Evolutionary conservation across 208 protist genomes (phyloP).

Genomic region (Trypanosomatidae sp.): DNA sequence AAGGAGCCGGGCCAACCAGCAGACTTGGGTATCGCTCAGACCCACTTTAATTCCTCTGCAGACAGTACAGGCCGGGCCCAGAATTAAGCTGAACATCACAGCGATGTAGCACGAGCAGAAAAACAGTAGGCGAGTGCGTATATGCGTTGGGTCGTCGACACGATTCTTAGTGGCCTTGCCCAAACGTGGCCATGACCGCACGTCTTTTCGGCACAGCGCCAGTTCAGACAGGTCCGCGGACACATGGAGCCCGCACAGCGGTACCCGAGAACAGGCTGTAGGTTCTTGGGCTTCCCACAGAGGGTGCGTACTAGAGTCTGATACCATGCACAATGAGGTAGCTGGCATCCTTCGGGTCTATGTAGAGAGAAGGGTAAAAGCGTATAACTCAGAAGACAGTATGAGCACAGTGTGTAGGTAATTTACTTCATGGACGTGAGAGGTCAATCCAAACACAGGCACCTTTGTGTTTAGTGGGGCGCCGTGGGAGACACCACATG

Average conservation of each 20-base stretch:
- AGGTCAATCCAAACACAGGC: background rate
- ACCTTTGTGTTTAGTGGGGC: background rate
- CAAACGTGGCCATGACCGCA: background rate
- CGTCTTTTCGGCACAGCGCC: background rate
- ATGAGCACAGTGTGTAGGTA: background rate
- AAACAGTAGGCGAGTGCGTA: background rate
- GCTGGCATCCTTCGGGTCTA: background rate
- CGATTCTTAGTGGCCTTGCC: background rate
- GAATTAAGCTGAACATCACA: background rate
- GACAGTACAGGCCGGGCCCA: background rate
- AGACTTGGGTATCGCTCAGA: background rate
- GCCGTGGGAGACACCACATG: conserved; percentile 15
- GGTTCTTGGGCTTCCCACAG: background rate
- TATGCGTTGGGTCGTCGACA: background rate
- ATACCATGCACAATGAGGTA: background rate
- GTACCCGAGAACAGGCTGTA: background rate
- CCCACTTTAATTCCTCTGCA: background rate
- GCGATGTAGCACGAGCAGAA: background rate
- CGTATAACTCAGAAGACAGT: background rate
- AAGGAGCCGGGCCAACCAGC: background rate
- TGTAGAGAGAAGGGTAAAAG: background rate
- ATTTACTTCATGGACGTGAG: background rate
- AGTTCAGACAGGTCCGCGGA: background rate
- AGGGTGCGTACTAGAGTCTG: background rate
- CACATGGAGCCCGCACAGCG: background rate